Conservation (phyloP, 2,329 filamentous ascomycete genomes). For the Penicillium sp. region DNA sequence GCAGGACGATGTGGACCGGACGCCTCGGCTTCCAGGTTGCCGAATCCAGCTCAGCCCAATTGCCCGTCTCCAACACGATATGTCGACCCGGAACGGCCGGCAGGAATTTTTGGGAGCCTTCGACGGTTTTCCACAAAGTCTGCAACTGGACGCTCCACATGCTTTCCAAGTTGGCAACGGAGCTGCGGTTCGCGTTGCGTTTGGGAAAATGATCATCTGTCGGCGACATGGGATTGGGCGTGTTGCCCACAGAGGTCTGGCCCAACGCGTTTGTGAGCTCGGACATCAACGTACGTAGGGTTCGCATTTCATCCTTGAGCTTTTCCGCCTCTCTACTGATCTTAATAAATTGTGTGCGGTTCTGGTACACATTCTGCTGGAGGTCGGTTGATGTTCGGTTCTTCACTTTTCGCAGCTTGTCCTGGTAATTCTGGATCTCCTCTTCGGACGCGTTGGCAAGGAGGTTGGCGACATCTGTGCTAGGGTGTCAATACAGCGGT, state of each 20-base stretch:
- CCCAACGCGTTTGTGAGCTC: constrained; percentile 72
- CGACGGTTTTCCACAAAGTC: constrained; percentile 92
- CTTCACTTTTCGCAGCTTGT: constrained; percentile 70
- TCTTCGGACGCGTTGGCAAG: constrained; percentile 81
- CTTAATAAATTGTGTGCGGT: constrained; percentile 96
- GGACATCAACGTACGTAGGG: constrained; percentile 82
- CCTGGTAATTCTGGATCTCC: constrained; percentile 78
- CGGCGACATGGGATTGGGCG: constrained; percentile 52
- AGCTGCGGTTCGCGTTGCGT: constrained; percentile 75
- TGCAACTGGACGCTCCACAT: constrained; percentile 66
- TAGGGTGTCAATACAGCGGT: constrained; percentile 17
- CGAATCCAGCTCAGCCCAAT: constrained; percentile 95
- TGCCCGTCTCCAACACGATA: constrained; percentile 84
- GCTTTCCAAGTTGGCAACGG: constrained; percentile 69
- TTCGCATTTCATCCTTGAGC: constrained; percentile 92
- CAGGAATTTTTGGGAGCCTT: constrained; percentile 94
- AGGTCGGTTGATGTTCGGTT: constrained; percentile 74
- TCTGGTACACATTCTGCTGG: constrained; percentile 94
- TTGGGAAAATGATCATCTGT: constrained; percentile 50
- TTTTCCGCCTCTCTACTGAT: constrained; percentile 99
- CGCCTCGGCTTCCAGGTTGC: constrained; percentile 92
- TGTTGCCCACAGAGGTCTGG: constrained; percentile 44
- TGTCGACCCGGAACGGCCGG: constrained; percentile 88
- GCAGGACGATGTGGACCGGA: constrained; percentile 82
- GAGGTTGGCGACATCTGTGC: constrained; percentile 52